Evolutionary conservation across 176 grass and related monocot genomes (phyloP).

Genomic region (Dendrocalamus sinicus): DNA sequence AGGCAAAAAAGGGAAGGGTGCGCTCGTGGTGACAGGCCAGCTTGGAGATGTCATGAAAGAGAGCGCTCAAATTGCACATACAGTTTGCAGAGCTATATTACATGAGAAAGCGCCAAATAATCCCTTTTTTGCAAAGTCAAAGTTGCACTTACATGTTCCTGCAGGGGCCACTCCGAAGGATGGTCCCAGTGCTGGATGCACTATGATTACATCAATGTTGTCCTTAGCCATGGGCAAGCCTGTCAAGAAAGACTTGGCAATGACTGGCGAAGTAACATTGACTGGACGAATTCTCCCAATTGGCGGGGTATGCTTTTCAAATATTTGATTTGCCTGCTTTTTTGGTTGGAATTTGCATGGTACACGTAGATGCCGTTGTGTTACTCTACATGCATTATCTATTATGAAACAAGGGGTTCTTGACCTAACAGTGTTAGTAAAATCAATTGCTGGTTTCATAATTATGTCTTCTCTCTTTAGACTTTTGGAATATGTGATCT

Average conservation of each 20-base stretch:
- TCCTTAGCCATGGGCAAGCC: slow-evolving; percentile 84
- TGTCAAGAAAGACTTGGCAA: slow-evolving; percentile 86
- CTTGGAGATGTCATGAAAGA: slow-evolving; percentile 99
- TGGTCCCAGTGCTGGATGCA: slow-evolving; percentile 88
- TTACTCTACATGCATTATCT: background rate
- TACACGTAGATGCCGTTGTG: background rate
- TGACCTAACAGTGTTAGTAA: background rate
- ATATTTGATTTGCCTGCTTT: background rate
- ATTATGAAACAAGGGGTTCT: background rate
- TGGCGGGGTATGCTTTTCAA: slow-evolving; percentile 70
- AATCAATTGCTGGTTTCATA: slow-evolving; percentile 17
- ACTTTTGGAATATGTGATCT: background rate
- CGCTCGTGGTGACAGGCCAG: slow-evolving; percentile 84
- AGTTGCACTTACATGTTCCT: slow-evolving; percentile 91
- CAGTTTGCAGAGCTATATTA: slow-evolving; percentile 78
- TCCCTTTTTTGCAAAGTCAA: slow-evolving; percentile 74
- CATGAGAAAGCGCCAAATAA: slow-evolving; percentile 66
- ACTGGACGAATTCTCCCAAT: slow-evolving; percentile 92
- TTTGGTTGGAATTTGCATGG: slow-evolving; percentile 27
- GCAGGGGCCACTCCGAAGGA: slow-evolving; percentile 95
- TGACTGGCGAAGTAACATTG: slow-evolving; percentile 95
- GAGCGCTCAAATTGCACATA: slow-evolving; percentile 93
- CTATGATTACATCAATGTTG: slow-evolving; percentile 94
- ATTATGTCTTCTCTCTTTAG: too few species aligned
- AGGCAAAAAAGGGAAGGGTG: slow-evolving; percentile 84